Evolutionary conservation across 176 grass and related monocot genomes (phyloP), one percentile per base, ranked within the genome.

Genomic region (Musa schizocarpa): DNA sequence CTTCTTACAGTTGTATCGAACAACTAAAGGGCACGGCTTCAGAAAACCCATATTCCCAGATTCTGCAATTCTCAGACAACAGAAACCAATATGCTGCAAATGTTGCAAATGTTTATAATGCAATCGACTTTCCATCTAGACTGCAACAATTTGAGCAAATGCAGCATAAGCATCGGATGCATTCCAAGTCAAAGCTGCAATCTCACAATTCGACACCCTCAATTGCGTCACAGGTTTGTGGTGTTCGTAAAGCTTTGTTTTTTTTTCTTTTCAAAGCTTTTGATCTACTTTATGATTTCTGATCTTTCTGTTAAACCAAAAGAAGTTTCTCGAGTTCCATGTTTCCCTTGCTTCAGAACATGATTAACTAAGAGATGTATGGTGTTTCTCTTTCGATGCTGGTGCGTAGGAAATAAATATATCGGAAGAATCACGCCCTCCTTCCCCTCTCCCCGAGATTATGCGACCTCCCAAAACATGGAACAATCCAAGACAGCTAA

Each of bases 61-160:
- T 94, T 82, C 74, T 88, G 66, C 86, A 84, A 80, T 74, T 88
- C 72, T 65, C 86, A 22, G 88, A 91, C 66, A 98, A 77, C 72
- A 78, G 80, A 62, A 86, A 85, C 72, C 88, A 95, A 86, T 86
- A 87, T 78, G 76, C 58, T 43, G 61, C 72, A 68, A 92, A 82
- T 55, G 63, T 79, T 76, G 61, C 72, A 68, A 92, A 80, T 55
- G 63, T 79, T 76, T 93, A 86, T 69, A 85, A 82, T 57, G 78
- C 80, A 77, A 94, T 99, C 20, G 81, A 99, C 78, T 99, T 99
- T 72, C 76, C 86, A 84, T 73, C 84, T 63, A 77, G 81, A 69
- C 88, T 99, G 72, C 85, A 87, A 68, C 84, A 94, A 69, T 99
- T 95, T 74, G 88, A 76, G 66, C 71, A 82, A 25, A 92, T 82